Evolutionary conservation across 495 filamentous ascomycete genomes (phyloP).

Genomic region (Cercophora newfieldiana): DNA sequence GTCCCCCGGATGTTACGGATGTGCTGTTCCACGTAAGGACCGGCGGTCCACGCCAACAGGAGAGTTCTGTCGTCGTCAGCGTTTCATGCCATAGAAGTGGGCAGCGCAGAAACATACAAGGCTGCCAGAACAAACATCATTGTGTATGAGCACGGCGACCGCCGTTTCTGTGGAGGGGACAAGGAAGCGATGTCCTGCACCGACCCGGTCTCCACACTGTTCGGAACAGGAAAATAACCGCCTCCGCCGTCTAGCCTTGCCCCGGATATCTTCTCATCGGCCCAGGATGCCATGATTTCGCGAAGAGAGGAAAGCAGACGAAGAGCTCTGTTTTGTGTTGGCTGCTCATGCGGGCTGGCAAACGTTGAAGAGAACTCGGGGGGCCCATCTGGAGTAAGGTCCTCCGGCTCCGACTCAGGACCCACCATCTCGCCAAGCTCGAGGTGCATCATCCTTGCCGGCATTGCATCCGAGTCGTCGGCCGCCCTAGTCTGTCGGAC

Average conservation of each 20-base stretch:
- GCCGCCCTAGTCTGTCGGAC: background rate
- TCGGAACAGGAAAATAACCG: constrained; percentile 3
- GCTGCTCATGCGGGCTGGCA: background rate
- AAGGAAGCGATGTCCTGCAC: background rate
- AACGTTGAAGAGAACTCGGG: background rate
- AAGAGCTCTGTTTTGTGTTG: background rate
- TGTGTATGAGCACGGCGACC: constrained; percentile 12
- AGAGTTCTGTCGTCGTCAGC: constrained; percentile 7
- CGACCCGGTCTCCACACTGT: background rate
- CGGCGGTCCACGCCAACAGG: constrained; percentile 12
- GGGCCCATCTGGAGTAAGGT: background rate
- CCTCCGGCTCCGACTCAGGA: background rate
- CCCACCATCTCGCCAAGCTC: background rate
- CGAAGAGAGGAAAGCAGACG: constrained; percentile 5
- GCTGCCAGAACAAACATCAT: constrained; percentile 6
- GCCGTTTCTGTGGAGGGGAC: background rate
- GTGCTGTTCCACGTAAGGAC: constrained; percentile 1
- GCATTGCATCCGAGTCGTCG: background rate
- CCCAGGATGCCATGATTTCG: constrained; percentile 21
- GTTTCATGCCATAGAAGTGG: background rate
- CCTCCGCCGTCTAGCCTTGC: background rate
- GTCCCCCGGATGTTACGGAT: background rate
- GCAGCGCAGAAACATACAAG: constrained; percentile 11
- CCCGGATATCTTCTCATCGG: constrained; percentile 1
- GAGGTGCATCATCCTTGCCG: background rate